phyloP scores from a whole-genome alignment of 1,284 basidiomycete genomes.

The Laetiporus sulphureus region DNA sequence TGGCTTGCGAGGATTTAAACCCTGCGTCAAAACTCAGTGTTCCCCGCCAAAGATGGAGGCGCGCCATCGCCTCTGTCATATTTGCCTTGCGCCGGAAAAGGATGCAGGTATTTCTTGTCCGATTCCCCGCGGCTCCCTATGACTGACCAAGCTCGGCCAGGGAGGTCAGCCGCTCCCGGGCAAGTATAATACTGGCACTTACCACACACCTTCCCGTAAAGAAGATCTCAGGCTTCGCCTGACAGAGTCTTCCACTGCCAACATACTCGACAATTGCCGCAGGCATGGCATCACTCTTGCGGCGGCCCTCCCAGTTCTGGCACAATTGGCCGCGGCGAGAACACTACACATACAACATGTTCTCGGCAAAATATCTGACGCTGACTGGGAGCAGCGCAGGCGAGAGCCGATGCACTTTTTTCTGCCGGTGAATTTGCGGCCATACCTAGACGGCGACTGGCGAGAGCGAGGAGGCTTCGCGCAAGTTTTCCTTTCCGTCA shows the following conservation, averaged over 20 bases:
- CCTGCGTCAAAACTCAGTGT: conserved; percentile 26
- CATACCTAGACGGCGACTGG: conserved; percentile 45
- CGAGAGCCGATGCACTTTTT: conserved; percentile 43
- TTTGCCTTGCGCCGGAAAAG: conserved; percentile 25
- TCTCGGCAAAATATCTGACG: conserved; percentile 37
- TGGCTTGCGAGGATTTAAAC: conserved; percentile 31
- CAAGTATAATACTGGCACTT: conserved; percentile 28
- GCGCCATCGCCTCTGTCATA: conserved; percentile 38
- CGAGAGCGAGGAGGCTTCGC: conserved; percentile 35
- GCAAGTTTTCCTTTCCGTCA: conserved; percentile 38
- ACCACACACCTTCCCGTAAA: conserved; percentile 30
- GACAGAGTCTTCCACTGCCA: conserved; percentile 7
- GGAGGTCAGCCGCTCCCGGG: conserved; percentile 50
- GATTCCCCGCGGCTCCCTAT: neutral
- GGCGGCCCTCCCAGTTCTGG: conserved; percentile 40
- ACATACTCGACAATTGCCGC: conserved; percentile 34
- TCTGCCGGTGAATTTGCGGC: conserved; percentile 47
- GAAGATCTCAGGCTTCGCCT: neutral
- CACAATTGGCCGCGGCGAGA: conserved; percentile 49
- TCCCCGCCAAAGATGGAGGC: conserved; percentile 40
- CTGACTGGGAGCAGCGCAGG: conserved; percentile 48
- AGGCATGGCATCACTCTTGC: conserved; percentile 42
- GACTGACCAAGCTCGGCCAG: conserved; percentile 24
- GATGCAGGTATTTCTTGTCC: conserved; percentile 25
- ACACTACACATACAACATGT: conserved; percentile 42